Conservation (phyloP, 2,329 filamentous ascomycete species). For the Setomelanomma holmii region DNA sequence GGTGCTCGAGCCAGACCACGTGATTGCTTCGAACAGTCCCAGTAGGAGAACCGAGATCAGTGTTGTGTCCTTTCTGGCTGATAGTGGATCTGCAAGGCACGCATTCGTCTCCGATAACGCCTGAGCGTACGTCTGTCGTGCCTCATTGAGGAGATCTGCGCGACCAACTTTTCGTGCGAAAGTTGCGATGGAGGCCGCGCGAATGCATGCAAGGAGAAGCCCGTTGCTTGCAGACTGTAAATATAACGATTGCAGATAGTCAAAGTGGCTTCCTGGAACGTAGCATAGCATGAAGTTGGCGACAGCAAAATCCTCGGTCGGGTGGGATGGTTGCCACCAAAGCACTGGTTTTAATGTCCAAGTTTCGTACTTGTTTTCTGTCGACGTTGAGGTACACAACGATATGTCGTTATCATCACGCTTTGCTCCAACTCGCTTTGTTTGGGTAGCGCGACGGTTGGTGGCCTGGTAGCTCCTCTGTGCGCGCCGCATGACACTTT, state of each 20-base stretch:
- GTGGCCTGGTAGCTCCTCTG: conserved; percentile 10
- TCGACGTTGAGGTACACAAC: not conserved
- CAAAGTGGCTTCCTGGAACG: conserved; percentile 25
- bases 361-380: not conserved
- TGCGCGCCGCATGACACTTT: conserved; percentile 13
- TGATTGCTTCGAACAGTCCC: conserved; percentile 22
- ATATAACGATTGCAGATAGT: conserved; percentile 20
- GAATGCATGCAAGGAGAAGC: conserved; percentile 9
- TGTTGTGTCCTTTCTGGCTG: conserved; percentile 13
- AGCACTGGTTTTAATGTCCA: not conserved
- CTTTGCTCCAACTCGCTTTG: not conserved
- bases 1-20: conserved; percentile 9
- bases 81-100: conserved; percentile 7
- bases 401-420: no score
- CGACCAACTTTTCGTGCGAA: conserved; percentile 13
- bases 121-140: conserved; percentile 12
- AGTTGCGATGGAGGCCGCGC: conserved; percentile 17
- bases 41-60: conserved; percentile 23
- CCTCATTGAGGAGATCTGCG: conserved; percentile 6
- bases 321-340: not conserved
- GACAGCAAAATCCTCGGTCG: conserved; percentile 9
- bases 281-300: conserved; percentile 23
- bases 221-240: not conserved
- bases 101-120: conserved; percentile 17
- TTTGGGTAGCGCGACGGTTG: not conserved